phyloP scores from a whole-genome alignment of 805 yeast species.

The Ogataea thermomethanolica region DNA sequence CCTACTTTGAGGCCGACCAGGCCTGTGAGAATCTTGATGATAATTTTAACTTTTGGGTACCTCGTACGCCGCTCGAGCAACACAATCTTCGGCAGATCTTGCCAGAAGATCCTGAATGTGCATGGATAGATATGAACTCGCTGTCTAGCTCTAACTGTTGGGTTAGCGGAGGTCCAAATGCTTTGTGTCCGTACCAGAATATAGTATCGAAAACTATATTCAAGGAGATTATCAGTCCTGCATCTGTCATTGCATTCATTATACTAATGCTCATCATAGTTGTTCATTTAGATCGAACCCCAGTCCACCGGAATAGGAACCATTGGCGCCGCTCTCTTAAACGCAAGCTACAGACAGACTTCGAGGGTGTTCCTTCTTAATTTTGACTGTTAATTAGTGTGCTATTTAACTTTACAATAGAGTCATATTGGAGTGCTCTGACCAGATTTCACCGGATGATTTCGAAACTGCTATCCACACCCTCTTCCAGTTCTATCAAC shows the following conservation, averaged over 20 bases:
- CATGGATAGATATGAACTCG: constrained; percentile 84
- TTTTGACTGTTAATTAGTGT: constrained; percentile 1
- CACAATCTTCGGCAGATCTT: constrained; percentile 22
- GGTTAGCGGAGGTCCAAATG: constrained; percentile 78
- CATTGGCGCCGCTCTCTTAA: constrained; percentile 58
- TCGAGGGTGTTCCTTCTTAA: constrained; percentile 84
- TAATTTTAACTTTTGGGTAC: constrained; percentile 39
- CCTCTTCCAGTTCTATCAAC: constrained; percentile 57
- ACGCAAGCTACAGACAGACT: constrained; percentile 57
- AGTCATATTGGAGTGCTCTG: no score
- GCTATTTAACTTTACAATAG: constrained; percentile 7
- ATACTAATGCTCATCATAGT: constrained; percentile 48
- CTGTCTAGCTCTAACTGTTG: constrained; percentile 72
- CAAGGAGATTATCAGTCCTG: constrained; percentile 62
- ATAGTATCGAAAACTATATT: constrained; percentile 54
- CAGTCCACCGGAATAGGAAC: constrained; percentile 67
- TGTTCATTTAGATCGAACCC: constrained; percentile 57
- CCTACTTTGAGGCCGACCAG: constrained; percentile 45
- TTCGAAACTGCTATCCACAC: constrained; percentile 35
- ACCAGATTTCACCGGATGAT: constrained; percentile 24
- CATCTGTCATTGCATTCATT: constrained; percentile 53
- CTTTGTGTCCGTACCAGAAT: constrained; percentile 72
- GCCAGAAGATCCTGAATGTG: constrained; percentile 31
- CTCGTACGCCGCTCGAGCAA: constrained; percentile 49
- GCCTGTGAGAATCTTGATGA: constrained; percentile 29